Conservation (phyloP, 2,329 filamentous ascomycete genomes). For the Elsinoe ampelina region DNA sequence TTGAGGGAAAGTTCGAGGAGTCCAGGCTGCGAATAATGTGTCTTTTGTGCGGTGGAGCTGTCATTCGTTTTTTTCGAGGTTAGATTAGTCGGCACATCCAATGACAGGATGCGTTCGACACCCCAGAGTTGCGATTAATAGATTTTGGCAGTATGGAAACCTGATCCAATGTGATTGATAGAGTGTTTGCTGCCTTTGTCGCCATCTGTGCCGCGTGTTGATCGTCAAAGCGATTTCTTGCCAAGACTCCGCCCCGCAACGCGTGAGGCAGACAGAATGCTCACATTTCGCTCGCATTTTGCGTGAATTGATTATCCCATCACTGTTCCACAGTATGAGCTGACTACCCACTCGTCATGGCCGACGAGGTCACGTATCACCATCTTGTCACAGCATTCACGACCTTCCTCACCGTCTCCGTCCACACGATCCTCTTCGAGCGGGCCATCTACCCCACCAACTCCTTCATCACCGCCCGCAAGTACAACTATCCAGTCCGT, state of each 20-base stretch:
- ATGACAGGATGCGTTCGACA: no score
- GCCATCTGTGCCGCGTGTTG: no score
- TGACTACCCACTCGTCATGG: not conserved
- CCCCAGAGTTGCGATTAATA: no score
- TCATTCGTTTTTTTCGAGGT: no score
- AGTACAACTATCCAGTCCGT: slow-evolving; percentile 75
- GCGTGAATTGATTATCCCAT: not conserved
- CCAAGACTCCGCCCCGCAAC: slow-evolving; percentile 4
- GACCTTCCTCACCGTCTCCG: slow-evolving; percentile 69
- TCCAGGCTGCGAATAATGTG: no score
- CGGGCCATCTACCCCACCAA: slow-evolving; percentile 66
- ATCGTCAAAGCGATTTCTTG: not conserved
- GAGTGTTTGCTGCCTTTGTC: no score
- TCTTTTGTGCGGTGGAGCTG: no score
- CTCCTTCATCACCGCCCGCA: slow-evolving; percentile 69
- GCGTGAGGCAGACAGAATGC: not conserved
- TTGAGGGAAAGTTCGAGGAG: no score
- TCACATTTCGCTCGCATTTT: not conserved
- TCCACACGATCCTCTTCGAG: slow-evolving; percentile 80
- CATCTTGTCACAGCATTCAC: slow-evolving; percentile 59
- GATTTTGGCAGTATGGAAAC: no score
- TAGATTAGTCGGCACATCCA: no score
- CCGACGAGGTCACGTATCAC: slow-evolving; percentile 1
- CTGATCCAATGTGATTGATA: no score
- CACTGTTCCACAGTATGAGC: not conserved